Evolutionary conservation across 2,329 filamentous ascomycete genomes (phyloP), one percentile per base, ranked within the genome.

Genomic region (Huntiella savannae): DNA sequence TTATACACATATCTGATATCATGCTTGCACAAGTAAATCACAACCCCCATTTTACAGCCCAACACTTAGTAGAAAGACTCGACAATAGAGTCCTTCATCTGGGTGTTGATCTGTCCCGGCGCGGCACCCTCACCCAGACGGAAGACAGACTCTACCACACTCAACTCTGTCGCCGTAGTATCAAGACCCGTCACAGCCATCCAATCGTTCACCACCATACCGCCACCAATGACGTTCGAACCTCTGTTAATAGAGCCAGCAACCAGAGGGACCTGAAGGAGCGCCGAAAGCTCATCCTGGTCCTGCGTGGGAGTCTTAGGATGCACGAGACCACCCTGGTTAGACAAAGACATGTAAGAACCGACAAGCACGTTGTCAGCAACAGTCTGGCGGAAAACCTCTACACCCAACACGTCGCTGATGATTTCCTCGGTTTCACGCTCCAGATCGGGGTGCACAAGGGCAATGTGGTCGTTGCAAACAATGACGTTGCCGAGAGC

Each of bases 391-490:
- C 84, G 70, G 67, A 91, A 92, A 8, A 91, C 83, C 62, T 92
- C 83, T 49, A 92, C 83, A 52, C 83, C 83, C 15, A 92, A 68
- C 50, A 93, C 84, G 61, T 98, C 91, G 56, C 91, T 85, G 59
- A 98, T 87, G 55, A 98, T 95, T 68, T 98, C 91, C 66, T 98
- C 91, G 12, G 87, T 95, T 69, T 98, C 91, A 52, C 88, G 82
- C 71, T 96, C 91, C 50, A 98, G 71, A 59, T 98, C 91, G 8
- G 91, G 91, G 62, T 98, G 91, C 51, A 96, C 79, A 39, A 98
- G 78, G 45, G 91, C 91, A 54, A 96, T 91, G 64, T 95, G 87
- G 65, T 98, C 91, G 64, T 96, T 96, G 58, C 77, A 77, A 58
- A 86, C 92, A 58, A 98, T 95, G 52, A 96, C 91, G 60, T 98